Evolutionary conservation across 2,329 filamentous ascomycete genomes (phyloP).

Genomic region (Colletotrichum nymphaeae): DNA sequence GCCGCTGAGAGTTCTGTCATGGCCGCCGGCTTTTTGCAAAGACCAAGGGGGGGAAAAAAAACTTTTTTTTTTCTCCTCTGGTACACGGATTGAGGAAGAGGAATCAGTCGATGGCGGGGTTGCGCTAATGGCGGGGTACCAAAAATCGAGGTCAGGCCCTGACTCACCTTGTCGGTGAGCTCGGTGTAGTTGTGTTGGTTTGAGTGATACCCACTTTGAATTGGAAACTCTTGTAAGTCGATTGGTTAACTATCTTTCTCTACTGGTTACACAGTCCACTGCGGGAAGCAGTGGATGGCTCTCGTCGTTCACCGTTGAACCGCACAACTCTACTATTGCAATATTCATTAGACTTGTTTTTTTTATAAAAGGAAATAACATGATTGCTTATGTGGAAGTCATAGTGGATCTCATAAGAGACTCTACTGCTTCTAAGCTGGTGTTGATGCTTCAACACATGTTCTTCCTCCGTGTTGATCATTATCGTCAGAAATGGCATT

Average conservation of each 20-base stretch:
- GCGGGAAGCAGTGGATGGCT: not conserved
- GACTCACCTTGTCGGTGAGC: not conserved
- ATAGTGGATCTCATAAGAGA: not conserved
- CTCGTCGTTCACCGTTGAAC: not conserved
- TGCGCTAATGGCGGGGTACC: constrained; percentile 7
- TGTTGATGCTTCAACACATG: not conserved
- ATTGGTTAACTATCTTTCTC: not conserved
- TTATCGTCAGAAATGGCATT: not conserved
- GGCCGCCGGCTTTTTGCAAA: not conserved
- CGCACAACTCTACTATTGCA: not conserved
- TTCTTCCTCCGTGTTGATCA: not conserved
- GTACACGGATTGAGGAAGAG: not conserved
- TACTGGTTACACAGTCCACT: not conserved
- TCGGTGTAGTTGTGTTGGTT: not conserved
- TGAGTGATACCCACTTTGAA: not conserved
- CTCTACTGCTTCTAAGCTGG: not conserved
- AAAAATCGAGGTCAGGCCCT: not conserved
- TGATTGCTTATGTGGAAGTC: not conserved
- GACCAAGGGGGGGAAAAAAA: not conserved
- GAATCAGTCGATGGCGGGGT: constrained; percentile 20
- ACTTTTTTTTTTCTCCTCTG: constrained; percentile 13
- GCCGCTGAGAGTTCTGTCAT: constrained; percentile 58
- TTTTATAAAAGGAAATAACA: not conserved
- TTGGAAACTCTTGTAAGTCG: not conserved
- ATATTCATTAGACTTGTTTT: not conserved